Evolutionary conservation across 2,329 filamentous ascomycete genomes (phyloP).

Genomic region (Seiridium unicorne): DNA sequence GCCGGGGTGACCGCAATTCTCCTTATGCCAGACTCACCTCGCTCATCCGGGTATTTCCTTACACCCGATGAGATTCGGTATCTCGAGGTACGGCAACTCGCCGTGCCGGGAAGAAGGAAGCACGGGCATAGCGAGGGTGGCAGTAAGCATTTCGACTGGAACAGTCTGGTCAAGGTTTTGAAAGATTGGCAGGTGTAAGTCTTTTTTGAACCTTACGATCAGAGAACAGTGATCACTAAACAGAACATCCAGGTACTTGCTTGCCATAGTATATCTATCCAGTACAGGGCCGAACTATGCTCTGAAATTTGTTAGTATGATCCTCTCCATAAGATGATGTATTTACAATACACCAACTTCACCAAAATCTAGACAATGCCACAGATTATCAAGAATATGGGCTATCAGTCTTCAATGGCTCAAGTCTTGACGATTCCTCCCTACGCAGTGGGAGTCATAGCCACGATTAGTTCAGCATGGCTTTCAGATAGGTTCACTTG

Average conservation of each 20-base stretch:
- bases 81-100: neutral
- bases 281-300: slow-evolving; percentile 2
- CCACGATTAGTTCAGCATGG: neutral
- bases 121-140: neutral
- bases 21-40: neutral
- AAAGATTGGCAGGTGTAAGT: slow-evolving; percentile 3
- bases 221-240: too few species aligned
- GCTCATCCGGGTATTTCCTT: neutral
- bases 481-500: neutral
- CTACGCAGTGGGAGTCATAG: neutral
- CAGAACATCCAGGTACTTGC: neutral
- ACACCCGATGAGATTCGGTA: neutral
- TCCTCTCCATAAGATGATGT: neutral
- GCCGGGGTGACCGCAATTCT: neutral
- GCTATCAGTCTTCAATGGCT: slow-evolving; percentile 1
- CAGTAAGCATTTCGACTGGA: neutral
- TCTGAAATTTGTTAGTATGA: neutral
- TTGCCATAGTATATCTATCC: neutral
- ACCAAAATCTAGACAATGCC: neutral
- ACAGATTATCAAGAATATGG: slow-evolving; percentile 4
- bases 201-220: too few species aligned
- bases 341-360: too few species aligned
- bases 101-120: neutral
- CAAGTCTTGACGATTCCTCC: neutral
- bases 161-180: neutral